Percentiles rank a stretch among this genome's conserved stretches.
Evolutionary conservation across 768 basidiomycete species (phyloP).

Genomic region (Lactarius sp.): DNA sequence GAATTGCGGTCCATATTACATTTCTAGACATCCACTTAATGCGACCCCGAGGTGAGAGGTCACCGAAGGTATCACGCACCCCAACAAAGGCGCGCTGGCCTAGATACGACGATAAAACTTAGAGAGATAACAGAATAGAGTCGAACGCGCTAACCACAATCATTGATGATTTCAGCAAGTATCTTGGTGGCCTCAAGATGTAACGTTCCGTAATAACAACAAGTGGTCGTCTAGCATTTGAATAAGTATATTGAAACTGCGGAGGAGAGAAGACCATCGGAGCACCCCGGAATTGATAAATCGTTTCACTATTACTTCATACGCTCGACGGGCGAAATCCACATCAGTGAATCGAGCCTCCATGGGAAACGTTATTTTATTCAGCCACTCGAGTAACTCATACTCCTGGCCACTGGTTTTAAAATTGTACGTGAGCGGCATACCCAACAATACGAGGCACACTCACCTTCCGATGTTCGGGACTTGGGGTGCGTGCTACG

Average conservation of each 20-base stretch:
- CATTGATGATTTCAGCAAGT: conserved; percentile 69
- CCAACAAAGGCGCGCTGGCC: conserved; percentile 86
- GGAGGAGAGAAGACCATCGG: conserved; percentile 22
- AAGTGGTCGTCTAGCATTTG: conserved; percentile 74
- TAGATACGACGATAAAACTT: conserved; percentile 24
- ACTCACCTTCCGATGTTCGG: conserved; percentile 63
- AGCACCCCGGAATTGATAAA: conserved; percentile 72
- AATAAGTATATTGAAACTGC: not conserved
- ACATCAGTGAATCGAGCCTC: conserved; percentile 72
- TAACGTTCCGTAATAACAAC: conserved; percentile 84
- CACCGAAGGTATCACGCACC: conserved; percentile 41
- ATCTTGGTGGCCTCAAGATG: conserved; percentile 78
- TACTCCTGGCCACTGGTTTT: conserved; percentile 68
- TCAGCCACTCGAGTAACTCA: conserved; percentile 86
- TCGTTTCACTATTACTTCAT: conserved; percentile 65
- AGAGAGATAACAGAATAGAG: not conserved
- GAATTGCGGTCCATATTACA: conserved; percentile 84
- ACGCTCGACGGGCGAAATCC: conserved; percentile 63
- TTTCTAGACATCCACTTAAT: conserved; percentile 44
- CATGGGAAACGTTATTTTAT: conserved; percentile 80
- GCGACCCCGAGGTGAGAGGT: not conserved
- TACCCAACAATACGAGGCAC: conserved; percentile 1
- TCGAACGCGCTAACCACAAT: conserved; percentile 42
- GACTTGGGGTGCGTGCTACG: conserved; percentile 77
- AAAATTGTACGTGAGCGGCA: not conserved